A percentile compares a stretch with the other conserved stretches of the same genome.
These are phyloP conservation scores for Teratosphaeriaceae sp. DNA, from an alignment of 2,329 filamentous ascomycete genomes.

Conservation along the genomic window DNA sequence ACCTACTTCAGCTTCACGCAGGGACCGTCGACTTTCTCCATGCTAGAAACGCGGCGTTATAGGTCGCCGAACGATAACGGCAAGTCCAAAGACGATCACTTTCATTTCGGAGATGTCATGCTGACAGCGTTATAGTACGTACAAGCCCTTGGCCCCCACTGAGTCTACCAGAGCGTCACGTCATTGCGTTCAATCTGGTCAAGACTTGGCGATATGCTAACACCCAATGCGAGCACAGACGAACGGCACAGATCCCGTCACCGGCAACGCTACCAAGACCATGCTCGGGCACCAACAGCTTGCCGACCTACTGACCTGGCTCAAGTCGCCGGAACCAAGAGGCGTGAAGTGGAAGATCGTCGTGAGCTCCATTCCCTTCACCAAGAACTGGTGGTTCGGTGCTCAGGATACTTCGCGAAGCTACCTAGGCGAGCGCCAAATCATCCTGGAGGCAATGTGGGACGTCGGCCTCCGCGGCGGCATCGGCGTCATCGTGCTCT, in stretches of 20 bases:
- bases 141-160: too few relatives aligned
- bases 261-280: conserved; percentile 52
- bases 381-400: conserved; percentile 93
- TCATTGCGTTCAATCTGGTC: too few relatives aligned
- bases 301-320: conserved; percentile 69
- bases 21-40: conserved; percentile 88
- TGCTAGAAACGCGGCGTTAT: conserved; percentile 86
- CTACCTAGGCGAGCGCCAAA: conserved; percentile 71
- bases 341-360: conserved; percentile 93
- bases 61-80: conserved; percentile 60
- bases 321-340: conserved; percentile 62
- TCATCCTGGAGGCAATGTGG: conserved; percentile 88
- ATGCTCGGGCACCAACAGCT: conserved; percentile 83
- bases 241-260: conserved; percentile 51
- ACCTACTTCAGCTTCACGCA: conserved; percentile 89
- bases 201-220: too few relatives aligned
- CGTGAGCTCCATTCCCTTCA: conserved; percentile 89
- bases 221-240: too few relatives aligned
- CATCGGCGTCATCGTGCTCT: conserved; percentile 75
- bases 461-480: conserved; percentile 63
- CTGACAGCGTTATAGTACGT: too few relatives aligned
- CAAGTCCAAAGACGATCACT: too few relatives aligned
- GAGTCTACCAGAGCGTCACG: too few relatives aligned
- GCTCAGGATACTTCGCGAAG: conserved; percentile 90
- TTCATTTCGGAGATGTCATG: too few relatives aligned